Conservation (phyloP, 73 alveolate genomes). For the Tetrahymena elliotti region DNA sequence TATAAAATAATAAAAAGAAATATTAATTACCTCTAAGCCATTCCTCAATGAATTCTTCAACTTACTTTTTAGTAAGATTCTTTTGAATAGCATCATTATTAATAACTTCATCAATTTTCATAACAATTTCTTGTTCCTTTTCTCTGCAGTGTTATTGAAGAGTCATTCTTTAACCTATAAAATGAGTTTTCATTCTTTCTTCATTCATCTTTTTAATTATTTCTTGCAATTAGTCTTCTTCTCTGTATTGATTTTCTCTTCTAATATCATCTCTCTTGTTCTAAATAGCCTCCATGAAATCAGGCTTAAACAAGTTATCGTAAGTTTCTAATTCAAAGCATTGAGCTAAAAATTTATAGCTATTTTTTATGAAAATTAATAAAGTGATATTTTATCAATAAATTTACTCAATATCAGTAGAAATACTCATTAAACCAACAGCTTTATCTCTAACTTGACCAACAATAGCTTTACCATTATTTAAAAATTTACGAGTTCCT, state of each 20-base stretch:
- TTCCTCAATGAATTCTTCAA: slow-evolving; percentile 60
- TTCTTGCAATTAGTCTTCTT: slow-evolving; percentile 54
- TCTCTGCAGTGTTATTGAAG: slow-evolving; percentile 78
- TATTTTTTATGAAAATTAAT: neutral
- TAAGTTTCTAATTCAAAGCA: slow-evolving; percentile 92
- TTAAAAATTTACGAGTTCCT: slow-evolving; percentile 22
- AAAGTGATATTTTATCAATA: neutral
- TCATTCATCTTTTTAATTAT: slow-evolving; percentile 73
- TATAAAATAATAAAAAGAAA: too few species aligned
- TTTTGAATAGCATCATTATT: slow-evolving; percentile 61
- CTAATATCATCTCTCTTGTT: slow-evolving; percentile 70
- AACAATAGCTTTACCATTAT: slow-evolving; percentile 80
- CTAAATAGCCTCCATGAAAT: slow-evolving; percentile 94
- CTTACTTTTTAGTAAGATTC: slow-evolving; percentile 66
- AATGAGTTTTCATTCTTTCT: slow-evolving; percentile 94
- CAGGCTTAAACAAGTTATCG: slow-evolving; percentile 92
- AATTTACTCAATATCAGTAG: slow-evolving; percentile 85
- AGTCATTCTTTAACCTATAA: slow-evolving; percentile 88
- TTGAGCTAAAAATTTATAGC: slow-evolving; percentile 74
- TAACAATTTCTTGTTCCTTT: slow-evolving; percentile 64
- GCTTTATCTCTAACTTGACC: slow-evolving; percentile 98
- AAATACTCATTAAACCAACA: slow-evolving; percentile 92
- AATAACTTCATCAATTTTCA: slow-evolving; percentile 60
- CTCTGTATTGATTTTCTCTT: slow-evolving; percentile 63
- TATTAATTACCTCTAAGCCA: slow-evolving; percentile 49